These are phyloP conservation scores for Coemansia asiatica DNA, from an alignment of 192 early-diverging fungal species.

Conservation along the genomic window DNA sequence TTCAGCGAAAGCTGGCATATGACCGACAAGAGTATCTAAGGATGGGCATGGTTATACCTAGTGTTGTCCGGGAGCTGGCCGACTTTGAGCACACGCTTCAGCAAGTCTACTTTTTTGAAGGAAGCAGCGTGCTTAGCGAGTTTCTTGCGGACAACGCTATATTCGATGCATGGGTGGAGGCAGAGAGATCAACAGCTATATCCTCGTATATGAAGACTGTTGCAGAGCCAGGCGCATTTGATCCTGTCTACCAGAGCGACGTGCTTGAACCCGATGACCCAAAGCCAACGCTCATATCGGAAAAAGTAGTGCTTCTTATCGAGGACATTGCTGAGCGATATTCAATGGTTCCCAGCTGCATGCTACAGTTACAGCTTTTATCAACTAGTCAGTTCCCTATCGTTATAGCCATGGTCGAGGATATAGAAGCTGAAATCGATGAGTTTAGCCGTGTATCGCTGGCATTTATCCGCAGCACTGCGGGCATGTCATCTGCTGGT, in stretches of 20 bases:
- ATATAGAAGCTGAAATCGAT: conserved; percentile 48
- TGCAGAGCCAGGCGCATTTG: conserved; percentile 61
- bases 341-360: conserved; percentile 58
- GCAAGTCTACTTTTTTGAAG: conserved; percentile 59
- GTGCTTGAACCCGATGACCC: conserved; percentile 56
- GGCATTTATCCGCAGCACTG: conserved; percentile 45
- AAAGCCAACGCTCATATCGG: conserved; percentile 63
- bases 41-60: conserved; percentile 62
- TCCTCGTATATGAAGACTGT: conserved; percentile 66
- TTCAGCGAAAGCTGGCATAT: conserved; percentile 60
- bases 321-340: conserved; percentile 68
- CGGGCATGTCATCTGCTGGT: neutral
- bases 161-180: conserved; percentile 70
- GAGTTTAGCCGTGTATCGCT: conserved; percentile 53
- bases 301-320: conserved; percentile 60
- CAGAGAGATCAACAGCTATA: conserved; percentile 63
- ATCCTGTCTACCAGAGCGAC: conserved; percentile 57
- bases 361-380: conserved; percentile 60
- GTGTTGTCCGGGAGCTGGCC: conserved; percentile 65
- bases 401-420: conserved; percentile 57
- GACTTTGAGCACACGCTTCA: conserved; percentile 69
- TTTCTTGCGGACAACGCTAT: conserved; percentile 59
- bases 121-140: conserved; percentile 42
- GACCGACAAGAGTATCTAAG: conserved; percentile 56
- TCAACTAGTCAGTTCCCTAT: conserved; percentile 66